Evolutionary conservation across 2,329 filamentous ascomycete genomes (phyloP), one percentile per base, ranked within the genome.

Genomic region (Chaetomiaceae sp.): DNA sequence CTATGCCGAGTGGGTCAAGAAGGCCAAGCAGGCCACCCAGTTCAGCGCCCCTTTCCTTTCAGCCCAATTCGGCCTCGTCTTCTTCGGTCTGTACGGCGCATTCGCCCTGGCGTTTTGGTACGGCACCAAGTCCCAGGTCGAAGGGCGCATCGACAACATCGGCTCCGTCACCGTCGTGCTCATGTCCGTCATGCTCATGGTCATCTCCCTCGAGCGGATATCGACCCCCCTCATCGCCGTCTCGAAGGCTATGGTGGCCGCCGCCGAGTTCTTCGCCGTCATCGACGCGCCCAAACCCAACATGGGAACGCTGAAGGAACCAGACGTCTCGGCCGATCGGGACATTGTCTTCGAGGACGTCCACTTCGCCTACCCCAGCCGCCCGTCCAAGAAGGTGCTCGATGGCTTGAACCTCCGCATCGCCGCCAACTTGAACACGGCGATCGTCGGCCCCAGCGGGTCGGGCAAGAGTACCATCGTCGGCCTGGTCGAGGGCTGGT

Each of bases 391-490:
- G 50, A 79, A 78, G 56, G 77, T 87, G 0, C 63, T 87, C 1
- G 73, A 84, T 54, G 65, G 72, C 3, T 62, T 87, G 3, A 71
- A 74, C 55, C 64, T 86, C 8, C 68, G 62, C 0, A 76, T 88
- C 45, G 70, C 76, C 49, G 71, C 76, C 7, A 81, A 82, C 17
- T 84, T 85, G 57, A 75, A 82, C 2, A 87, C 83, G 1, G 85
- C 85, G 2, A 82, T 89, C 15, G 84, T 89, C 17, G 85, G 85
- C 0, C 77, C 83, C 0, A 86, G 81, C 2, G 85, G 85, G 0
- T 81, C 76, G 4, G 85, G 86, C 0, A 90, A 89, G 62, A 85
- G 80, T 41, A 89, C 85, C 0, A 79, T 88, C 20, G 78, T 88
- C 1, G 83, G 81, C 0, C 65, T 89, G 2, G 68, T 88, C 3